These are phyloP conservation scores for Paramarasmius palmivorus DNA, from an alignment of 1,284 basidiomycete genomes.

Conservation along the genomic window DNA sequence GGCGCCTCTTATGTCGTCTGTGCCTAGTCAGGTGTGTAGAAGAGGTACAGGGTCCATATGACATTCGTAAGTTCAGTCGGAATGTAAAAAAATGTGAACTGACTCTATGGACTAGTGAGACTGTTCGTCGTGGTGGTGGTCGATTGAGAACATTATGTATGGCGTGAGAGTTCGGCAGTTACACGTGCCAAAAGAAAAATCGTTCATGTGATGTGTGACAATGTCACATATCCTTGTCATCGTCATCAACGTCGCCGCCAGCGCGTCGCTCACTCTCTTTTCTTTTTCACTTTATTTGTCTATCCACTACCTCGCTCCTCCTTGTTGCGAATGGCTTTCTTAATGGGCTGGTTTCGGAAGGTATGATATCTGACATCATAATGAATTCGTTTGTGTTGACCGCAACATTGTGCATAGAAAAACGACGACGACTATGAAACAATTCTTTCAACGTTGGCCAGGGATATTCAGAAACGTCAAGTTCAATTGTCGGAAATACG, in stretches of 20 bases:
- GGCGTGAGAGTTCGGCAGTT: neutral
- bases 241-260: constrained; percentile 1
- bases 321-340: neutral
- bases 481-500: constrained; percentile 86
- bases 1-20: too few relatives aligned
- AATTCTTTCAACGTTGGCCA: constrained; percentile 60
- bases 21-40: too few relatives aligned
- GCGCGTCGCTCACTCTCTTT: neutral
- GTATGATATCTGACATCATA: neutral
- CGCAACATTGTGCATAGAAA: constrained; percentile 24
- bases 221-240: neutral
- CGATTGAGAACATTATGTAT: too few relatives aligned
- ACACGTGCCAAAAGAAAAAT: neutral
- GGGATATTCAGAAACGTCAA: constrained; percentile 76
- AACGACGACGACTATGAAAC: constrained; percentile 70
- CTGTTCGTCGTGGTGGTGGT: too few relatives aligned
- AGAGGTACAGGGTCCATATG: too few relatives aligned
- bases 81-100: too few relatives aligned
- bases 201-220: neutral
- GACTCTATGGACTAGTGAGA: too few relatives aligned
- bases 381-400: neutral
- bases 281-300: neutral
- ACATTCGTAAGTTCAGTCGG: too few relatives aligned
- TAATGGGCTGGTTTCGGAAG: neutral
- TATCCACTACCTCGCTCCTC: neutral